A percentile compares a stretch with the other conserved stretches of the same genome.
Evolutionary conservation across 345 rosid genomes (phyloP).

Genomic region (Gossypium bickii): DNA sequence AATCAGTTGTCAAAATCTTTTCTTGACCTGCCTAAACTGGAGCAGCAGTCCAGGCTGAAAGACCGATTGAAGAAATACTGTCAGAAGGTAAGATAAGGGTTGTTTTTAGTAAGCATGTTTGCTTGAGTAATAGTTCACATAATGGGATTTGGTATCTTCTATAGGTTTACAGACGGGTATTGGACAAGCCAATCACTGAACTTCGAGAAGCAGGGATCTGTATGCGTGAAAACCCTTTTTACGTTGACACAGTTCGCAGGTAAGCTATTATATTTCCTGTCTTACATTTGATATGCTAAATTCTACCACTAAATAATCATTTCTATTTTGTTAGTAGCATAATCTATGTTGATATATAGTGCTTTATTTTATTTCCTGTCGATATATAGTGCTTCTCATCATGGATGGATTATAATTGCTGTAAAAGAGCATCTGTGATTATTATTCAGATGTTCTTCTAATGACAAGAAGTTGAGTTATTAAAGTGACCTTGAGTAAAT

Average conservation of each 20-base stretch:
- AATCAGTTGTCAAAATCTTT: conserved; percentile 68
- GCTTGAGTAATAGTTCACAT: conserved; percentile 15
- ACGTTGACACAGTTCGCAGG: conserved; percentile 97
- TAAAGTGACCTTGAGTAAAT: neutral
- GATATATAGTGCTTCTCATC: neutral
- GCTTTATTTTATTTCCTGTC: neutral
- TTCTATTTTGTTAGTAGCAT: neutral
- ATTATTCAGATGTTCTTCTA: neutral
- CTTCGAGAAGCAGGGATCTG: conserved; percentile 97
- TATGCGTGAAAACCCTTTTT: conserved; percentile 96
- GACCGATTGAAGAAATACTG: conserved; percentile 84
- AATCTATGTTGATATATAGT: conserved; percentile 11
- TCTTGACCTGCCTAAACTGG: conserved; percentile 77
- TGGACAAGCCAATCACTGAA: conserved; percentile 88
- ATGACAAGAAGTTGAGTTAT: conserved; percentile 6
- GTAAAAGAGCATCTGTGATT: neutral
- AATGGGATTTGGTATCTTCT: conserved; percentile 23
- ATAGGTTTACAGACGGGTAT: conserved; percentile 78
- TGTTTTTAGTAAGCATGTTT: conserved; percentile 17
- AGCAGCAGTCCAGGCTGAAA: conserved; percentile 71
- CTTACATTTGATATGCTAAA: neutral
- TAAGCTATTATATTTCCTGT: conserved; percentile 22
- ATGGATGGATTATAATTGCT: neutral
- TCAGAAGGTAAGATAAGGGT: conserved; percentile 59
- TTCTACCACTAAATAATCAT: neutral